phyloP scores from a whole-genome alignment of 345 rosid species.

The Eucalyptus marginata region DNA sequence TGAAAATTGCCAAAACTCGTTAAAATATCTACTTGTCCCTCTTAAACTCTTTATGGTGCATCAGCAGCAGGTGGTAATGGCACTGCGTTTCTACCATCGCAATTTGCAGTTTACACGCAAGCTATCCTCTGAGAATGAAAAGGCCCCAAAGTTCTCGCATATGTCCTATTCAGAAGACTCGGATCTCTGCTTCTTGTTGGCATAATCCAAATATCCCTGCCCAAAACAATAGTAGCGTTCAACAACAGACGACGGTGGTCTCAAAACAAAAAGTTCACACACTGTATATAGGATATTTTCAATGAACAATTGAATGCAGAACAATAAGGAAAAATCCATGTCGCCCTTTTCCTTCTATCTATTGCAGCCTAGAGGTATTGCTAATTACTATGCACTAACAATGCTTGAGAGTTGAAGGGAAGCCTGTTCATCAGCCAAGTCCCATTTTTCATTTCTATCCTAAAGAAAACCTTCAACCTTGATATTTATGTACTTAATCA shows the following conservation, averaged over 20 bases:
- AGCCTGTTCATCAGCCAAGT: background rate
- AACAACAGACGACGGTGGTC: background rate
- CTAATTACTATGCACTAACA: background rate
- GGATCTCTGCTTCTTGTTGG: conserved; percentile 23
- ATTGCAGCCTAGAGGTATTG: background rate
- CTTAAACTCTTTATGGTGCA: background rate
- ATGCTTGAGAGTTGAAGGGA: background rate
- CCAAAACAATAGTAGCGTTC: background rate
- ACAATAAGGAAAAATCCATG: background rate
- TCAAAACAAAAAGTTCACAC: background rate
- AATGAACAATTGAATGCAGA: background rate
- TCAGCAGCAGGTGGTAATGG: background rate
- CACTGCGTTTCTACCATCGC: background rate
- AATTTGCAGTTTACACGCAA: background rate
- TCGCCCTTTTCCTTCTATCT: background rate
- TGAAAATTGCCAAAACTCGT: no score
- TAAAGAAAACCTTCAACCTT: background rate
- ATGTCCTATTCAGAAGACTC: conserved; percentile 2
- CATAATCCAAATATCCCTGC: conserved; percentile 68
- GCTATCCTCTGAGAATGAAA: background rate
- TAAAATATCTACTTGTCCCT: no score
- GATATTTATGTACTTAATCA: background rate
- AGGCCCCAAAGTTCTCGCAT: background rate
- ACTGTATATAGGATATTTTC: background rate
- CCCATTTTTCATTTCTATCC: background rate